Conservation (phyloP, 148 eudicot genomes). For the Rhododendron ovatum region DNA sequence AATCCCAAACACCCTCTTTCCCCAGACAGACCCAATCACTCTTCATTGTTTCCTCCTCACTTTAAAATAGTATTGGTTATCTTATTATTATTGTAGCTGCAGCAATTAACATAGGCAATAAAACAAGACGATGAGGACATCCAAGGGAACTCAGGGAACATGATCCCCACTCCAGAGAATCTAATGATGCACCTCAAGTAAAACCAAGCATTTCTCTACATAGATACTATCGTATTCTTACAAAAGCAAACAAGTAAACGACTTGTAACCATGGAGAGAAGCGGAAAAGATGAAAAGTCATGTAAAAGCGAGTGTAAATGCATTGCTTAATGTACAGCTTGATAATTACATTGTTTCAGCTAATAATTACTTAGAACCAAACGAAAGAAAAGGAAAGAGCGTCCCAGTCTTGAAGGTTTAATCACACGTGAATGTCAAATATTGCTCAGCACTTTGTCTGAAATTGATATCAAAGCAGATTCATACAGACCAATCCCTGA, state of each 20-base stretch:
- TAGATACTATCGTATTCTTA: neutral
- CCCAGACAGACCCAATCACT: neutral
- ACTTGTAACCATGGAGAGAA: neutral
- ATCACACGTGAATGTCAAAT: neutral
- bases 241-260: neutral
- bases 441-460: neutral
- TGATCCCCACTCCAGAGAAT: neutral
- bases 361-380: neutral
- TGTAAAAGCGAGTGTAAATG: neutral
- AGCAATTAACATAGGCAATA: neutral
- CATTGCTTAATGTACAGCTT: neutral
- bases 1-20: neutral
- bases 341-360: neutral
- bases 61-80: neutral
- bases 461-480: neutral
- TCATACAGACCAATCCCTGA: neutral
- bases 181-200: neutral
- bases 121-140: neutral
- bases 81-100: neutral
- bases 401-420: neutral
- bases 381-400: neutral
- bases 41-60: neutral
- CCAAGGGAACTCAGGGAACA: neutral
- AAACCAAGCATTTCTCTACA: neutral
- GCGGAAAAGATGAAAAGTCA: neutral